Evolutionary conservation across 495 filamentous ascomycete species (phyloP).

Genomic region (Penicillium coffeae): DNA sequence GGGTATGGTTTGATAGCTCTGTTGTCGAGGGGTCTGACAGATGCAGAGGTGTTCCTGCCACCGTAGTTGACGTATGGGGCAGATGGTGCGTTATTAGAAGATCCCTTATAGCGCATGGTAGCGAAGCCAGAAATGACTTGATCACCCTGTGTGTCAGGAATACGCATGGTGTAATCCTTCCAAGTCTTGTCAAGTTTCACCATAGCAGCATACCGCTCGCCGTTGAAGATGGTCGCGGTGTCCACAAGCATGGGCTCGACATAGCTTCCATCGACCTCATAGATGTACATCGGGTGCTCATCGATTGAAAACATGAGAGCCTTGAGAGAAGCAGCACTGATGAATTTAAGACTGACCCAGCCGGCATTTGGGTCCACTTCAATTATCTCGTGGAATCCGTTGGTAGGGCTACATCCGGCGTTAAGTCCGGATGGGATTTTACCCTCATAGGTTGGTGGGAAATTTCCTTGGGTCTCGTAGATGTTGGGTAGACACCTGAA

Average conservation of each 20-base stretch:
- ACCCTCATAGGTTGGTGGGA: conserved; percentile 23
- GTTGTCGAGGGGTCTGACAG: conserved; percentile 32
- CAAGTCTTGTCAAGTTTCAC: conserved; percentile 33
- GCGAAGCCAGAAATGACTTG: conserved; percentile 33
- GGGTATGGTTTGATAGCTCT: conserved; percentile 27
- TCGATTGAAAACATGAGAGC: conserved; percentile 40
- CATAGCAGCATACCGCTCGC: conserved; percentile 36
- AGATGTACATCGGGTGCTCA: conserved; percentile 38
- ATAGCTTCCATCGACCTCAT: conserved; percentile 38
- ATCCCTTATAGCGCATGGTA: conserved; percentile 28
- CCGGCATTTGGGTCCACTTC: conserved; percentile 26
- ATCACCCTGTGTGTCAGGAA: conserved; percentile 27
- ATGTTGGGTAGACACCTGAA: conserved; percentile 28
- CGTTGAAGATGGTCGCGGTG: conserved; percentile 26
- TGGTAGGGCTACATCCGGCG: conserved; percentile 38
- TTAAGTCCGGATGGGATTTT: conserved; percentile 35
- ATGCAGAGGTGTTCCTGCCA: conserved; percentile 27
- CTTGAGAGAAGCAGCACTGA: conserved; percentile 38
- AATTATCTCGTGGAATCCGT: conserved; percentile 32
- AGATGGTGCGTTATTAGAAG: conserved; percentile 7
- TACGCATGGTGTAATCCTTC: conserved; percentile 31
- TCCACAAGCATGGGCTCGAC: conserved; percentile 34
- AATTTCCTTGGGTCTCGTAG: conserved; percentile 26
- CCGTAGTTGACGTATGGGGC: conserved; percentile 38
- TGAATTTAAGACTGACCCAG: conserved; percentile 49